Percentiles rank a stretch among this genome's conserved stretches.
phyloP scores from a whole-genome alignment of 2,329 filamentous ascomycete species.

The Macrophomina phaseolina region DNA sequence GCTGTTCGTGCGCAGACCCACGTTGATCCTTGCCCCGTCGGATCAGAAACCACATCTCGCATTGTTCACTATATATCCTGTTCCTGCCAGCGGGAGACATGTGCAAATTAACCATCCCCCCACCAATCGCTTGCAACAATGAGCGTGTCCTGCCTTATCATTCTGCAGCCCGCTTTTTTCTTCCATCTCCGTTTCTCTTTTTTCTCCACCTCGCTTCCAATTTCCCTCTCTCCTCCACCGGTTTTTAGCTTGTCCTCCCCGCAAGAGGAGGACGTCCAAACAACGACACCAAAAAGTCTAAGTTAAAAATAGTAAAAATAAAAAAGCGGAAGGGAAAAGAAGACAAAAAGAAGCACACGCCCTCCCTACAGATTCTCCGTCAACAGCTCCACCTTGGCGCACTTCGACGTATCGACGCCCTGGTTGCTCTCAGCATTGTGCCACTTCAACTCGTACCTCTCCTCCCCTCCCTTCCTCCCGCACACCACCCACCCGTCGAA shows the following conservation, averaged over 20 bases:
- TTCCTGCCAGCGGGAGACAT: conserved; percentile 9
- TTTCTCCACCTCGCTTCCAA: not conserved
- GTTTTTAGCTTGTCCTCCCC: no score
- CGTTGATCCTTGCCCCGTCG: not conserved
- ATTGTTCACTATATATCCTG: not conserved
- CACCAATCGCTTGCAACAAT: not conserved
- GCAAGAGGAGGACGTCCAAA: no score
- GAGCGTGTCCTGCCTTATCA: not conserved
- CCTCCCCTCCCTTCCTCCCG: no score
- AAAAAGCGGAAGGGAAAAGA: no score
- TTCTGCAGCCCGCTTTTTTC: not conserved
- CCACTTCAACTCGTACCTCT: conserved; percentile 8
- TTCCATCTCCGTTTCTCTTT: not conserved
- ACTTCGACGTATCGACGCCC: not conserved
- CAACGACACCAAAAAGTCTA: no score
- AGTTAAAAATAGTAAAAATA: no score
- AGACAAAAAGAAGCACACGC: no score
- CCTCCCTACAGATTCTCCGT: not conserved
- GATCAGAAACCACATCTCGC: not conserved
- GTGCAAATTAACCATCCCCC: not conserved
- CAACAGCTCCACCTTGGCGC: conserved; percentile 18
- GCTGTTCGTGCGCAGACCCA: not conserved
- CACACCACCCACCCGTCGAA: conserved; percentile 26
- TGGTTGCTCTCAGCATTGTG: conserved; percentile 7
- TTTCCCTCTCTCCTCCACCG: not conserved